These are phyloP conservation scores for Phytophthora niederhauseri DNA, from an alignment of 352 stramenopile genomes.

Conservation along the genomic window DNA sequence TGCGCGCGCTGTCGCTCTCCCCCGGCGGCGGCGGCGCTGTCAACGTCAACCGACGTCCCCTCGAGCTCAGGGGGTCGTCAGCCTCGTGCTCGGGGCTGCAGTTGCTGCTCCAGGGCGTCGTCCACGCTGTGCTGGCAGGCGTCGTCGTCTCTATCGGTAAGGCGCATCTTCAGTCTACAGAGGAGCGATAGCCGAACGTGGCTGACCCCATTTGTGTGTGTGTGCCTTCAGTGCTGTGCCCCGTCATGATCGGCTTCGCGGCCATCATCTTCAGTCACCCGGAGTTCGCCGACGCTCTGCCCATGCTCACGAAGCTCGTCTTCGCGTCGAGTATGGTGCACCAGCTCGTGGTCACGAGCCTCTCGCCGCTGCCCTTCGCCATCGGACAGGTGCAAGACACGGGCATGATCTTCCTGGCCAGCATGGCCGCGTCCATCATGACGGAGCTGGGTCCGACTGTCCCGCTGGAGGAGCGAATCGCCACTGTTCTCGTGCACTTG, in stretches of 20 bases:
- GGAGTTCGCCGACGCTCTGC: constrained; percentile 55
- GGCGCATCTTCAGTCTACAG: constrained; percentile 25
- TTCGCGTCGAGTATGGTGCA: constrained; percentile 95
- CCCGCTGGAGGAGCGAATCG: constrained; percentile 65
- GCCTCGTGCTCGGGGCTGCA: constrained; percentile 8
- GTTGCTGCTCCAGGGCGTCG: constrained; percentile 41
- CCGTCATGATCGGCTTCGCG: constrained; percentile 87
- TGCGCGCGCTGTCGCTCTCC: constrained; percentile 34
- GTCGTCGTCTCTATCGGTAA: constrained; percentile 87
- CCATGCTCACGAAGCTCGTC: constrained; percentile 91
- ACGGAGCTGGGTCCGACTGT: constrained; percentile 62
- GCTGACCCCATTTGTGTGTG: background rate
- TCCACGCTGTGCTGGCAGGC: constrained; percentile 83
- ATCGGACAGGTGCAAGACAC: constrained; percentile 98
- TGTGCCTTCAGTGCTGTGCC: constrained; percentile 43
- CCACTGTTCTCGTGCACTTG: constrained; percentile 95
- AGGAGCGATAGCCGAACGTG: background rate
- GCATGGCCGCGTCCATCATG: constrained; percentile 94
- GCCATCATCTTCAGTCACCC: constrained; percentile 94
- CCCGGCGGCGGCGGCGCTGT: background rate
- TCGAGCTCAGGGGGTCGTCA: background rate
- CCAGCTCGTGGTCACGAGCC: constrained; percentile 92
- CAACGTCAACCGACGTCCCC: constrained; percentile 1
- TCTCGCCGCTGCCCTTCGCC: constrained; percentile 94
- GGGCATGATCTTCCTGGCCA: constrained; percentile 96